Conservation (phyloP, 169 alveolate species). For the Babesia ovata region DNA sequence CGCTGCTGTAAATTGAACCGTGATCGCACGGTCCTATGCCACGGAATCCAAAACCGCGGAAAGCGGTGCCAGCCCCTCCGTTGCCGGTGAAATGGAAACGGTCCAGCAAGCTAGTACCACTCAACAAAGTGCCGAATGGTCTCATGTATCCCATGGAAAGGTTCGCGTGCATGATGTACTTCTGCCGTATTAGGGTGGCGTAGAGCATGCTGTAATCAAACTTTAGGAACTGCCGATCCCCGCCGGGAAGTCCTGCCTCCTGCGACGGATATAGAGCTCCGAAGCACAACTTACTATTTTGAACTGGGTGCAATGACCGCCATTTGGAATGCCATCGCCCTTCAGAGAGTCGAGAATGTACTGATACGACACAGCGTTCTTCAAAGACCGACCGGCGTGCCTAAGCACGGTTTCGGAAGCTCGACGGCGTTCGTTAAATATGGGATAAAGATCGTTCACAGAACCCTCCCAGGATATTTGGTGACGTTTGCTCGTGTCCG, state of each 20-base stretch:
- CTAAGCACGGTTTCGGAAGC: constrained; percentile 61
- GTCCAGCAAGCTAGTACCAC: constrained; percentile 34
- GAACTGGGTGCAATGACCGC: constrained; percentile 59
- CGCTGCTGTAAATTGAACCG: constrained; percentile 31
- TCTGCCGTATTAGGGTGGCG: constrained; percentile 28
- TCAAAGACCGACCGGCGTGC: constrained; percentile 64
- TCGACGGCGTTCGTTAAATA: constrained; percentile 49
- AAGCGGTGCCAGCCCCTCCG: constrained; percentile 55
- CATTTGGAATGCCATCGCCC: constrained; percentile 56
- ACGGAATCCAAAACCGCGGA: constrained; percentile 62
- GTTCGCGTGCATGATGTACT: constrained; percentile 48
- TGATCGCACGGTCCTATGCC: constrained; percentile 70
- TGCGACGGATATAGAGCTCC: not conserved
- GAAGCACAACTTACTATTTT: constrained; percentile 27
- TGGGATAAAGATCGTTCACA: constrained; percentile 62
- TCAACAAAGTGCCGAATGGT: constrained; percentile 27
- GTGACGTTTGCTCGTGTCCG: constrained; percentile 46
- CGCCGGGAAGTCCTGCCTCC: constrained; percentile 71
- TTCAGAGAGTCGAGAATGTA: constrained; percentile 34
- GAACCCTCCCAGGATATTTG: constrained; percentile 56
- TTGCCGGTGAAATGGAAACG: constrained; percentile 64
- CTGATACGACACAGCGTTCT: constrained; percentile 58
- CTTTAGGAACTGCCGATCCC: constrained; percentile 63
- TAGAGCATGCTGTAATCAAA: constrained; percentile 47
- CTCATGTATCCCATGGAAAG: constrained; percentile 57